Evolutionary conservation across 805 yeast species (phyloP), one percentile per base, ranked within the genome.

Genomic region (Priceomyces castillae): DNA sequence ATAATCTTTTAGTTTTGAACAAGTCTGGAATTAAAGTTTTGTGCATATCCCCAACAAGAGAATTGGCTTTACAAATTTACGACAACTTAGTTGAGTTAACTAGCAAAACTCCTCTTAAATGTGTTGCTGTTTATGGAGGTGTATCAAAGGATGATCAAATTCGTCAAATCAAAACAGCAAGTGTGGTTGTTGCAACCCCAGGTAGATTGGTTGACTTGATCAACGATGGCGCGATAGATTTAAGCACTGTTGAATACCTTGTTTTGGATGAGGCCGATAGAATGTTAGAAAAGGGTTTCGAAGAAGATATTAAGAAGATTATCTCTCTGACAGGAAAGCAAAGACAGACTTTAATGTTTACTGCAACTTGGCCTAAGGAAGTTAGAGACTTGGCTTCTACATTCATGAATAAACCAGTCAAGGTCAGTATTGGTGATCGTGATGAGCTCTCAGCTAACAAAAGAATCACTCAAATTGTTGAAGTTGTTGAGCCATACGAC

Each of bases 361-460:
- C 99, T 7, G 99, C 99, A n/a, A 94, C 99, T 1, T 94, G 99
- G 99, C 99, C 99, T n/a, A 87, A 86, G 56, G 96, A 92, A 69
- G 98, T 94, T 28, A 83, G 98, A 60, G 95, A 89, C 50, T 76
- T 94, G 49, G 99, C 99, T 7, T 61, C 81, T 15, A 78, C 85
- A 5, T 94, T 85, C 67, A 86, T 94, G 95, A 79, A 76, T 17
- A 52, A 64, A 22, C 95, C 97, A n/a, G 88, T 89, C 39, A 90
- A 87, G 65, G 86, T 94, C 34, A 82, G 94, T 34, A 86, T 94
- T 59, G 99, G 99, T 57, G 86, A 94, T 64, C 80, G 95, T 51
- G 97, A 92, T 61, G 98, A 92, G 67, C 77, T 94, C 44, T 74
- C 88, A 45, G 99, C 99, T 39, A 94, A 94, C 72, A 90, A 90